Evolutionary conservation across 352 stramenopile species (phyloP).

Genomic region (Globisporangium nodosum): DNA sequence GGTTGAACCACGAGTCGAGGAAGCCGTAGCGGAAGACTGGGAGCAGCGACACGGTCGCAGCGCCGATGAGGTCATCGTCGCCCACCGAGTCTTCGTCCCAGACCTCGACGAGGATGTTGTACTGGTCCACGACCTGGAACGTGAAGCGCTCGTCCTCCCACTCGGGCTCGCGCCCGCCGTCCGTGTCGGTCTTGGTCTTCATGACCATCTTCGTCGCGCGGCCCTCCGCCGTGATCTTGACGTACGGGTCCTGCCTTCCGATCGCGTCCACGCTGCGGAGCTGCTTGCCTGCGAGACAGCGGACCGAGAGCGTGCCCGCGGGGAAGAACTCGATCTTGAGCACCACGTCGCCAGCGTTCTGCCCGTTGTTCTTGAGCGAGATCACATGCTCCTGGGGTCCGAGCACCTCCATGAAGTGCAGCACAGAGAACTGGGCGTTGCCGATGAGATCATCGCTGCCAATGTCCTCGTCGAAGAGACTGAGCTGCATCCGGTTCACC

Average conservation of each 20-base stretch:
- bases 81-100: conserved; percentile 90
- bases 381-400: conserved; percentile 54
- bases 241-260: conserved; percentile 69
- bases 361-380: conserved; percentile 50
- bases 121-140: conserved; percentile 93
- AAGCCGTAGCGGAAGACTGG: conserved; percentile 87
- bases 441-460: conserved; percentile 88
- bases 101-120: conserved; percentile 85
- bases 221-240: conserved; percentile 73
- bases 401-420: conserved; percentile 62
- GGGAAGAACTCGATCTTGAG: conserved; percentile 82
- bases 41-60: conserved; percentile 78
- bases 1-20: conserved; percentile 85
- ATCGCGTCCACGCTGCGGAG: conserved; percentile 73
- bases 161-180: conserved; percentile 73
- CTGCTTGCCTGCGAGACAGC: conserved; percentile 51
- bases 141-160: conserved; percentile 79
- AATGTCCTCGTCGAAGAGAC: conserved; percentile 86
- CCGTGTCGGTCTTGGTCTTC: conserved; percentile 85
- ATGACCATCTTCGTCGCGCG: conserved; percentile 63
- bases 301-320: conserved; percentile 56
- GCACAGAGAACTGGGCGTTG: conserved; percentile 57
- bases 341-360: conserved; percentile 68
- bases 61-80: conserved; percentile 88
- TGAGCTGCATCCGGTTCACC: conserved; percentile 72